These are phyloP conservation scores for Rhodotorula sp. DNA, from an alignment of 1,284 basidiomycete species.

Conservation along the genomic window DNA sequence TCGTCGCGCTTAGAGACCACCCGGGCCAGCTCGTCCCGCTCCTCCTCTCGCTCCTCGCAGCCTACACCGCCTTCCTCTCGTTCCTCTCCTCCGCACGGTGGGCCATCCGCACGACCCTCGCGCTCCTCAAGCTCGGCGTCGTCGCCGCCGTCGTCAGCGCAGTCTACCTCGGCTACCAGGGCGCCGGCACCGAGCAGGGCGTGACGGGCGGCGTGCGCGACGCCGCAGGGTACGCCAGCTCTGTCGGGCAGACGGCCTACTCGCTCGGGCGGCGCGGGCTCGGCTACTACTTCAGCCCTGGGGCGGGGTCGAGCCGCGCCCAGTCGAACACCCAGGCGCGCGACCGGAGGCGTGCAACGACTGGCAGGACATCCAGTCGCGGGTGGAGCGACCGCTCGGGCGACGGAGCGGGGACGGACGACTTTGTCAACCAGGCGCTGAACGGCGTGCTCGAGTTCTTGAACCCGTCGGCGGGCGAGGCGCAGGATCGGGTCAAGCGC, in stretches of 20 bases:
- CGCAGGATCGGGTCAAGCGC: constrained; percentile 5
- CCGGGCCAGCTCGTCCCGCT: constrained; percentile 62
- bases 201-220: constrained; percentile 11
- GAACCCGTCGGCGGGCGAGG: background rate
- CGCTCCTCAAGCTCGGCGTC: constrained; percentile 71
- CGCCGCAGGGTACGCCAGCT: background rate
- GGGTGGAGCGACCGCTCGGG: constrained; percentile 3
- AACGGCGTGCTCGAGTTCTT: constrained; percentile 20
- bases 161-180: constrained; percentile 18
- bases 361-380: background rate
- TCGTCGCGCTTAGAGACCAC: constrained; percentile 10
- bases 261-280: constrained; percentile 24
- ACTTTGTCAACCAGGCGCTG: constrained; percentile 21
- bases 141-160: constrained; percentile 58
- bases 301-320: no score
- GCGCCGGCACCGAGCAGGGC: constrained; percentile 22
- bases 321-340: background rate
- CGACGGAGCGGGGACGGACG: constrained; percentile 17
- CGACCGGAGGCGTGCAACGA: background rate
- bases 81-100: constrained; percentile 72
- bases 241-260: constrained; percentile 10
- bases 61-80: constrained; percentile 70
- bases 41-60: constrained; percentile 66
- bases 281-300: constrained; percentile 18
- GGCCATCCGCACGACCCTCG: constrained; percentile 65